These are phyloP conservation scores for Elongisporangium anandrum DNA, from an alignment of 352 stramenopile species.

Conservation along the genomic window DNA sequence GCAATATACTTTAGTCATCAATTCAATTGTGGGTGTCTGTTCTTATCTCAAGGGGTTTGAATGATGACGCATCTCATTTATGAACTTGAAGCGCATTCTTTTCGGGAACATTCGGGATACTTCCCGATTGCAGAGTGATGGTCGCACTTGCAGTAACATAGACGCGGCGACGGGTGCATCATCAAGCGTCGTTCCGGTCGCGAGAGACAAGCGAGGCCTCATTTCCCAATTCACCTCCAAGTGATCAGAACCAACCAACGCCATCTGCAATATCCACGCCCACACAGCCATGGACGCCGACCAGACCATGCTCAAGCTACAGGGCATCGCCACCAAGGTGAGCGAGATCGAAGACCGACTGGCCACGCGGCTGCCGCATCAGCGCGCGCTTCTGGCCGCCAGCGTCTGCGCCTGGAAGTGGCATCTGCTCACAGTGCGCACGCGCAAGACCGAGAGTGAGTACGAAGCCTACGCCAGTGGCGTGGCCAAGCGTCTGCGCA, in stretches of 20 bases:
- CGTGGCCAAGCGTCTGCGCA: slow-evolving; percentile 34
- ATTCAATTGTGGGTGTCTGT: not conserved
- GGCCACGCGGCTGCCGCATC: slow-evolving; percentile 22
- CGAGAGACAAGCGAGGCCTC: slow-evolving; percentile 4
- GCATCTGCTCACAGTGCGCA: slow-evolving; percentile 23
- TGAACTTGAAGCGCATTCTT: not conserved
- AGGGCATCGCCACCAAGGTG: slow-evolving; percentile 36
- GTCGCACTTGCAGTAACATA: not conserved
- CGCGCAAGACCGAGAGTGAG: slow-evolving; percentile 6
- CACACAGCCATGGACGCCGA: slow-evolving; percentile 19
- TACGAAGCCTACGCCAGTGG: slow-evolving; percentile 2
- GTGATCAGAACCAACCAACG: slow-evolving; percentile 10
- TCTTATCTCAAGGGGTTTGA: not conserved
- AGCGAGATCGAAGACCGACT: slow-evolving; percentile 38
- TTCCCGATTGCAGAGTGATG: not conserved
- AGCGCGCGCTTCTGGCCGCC: slow-evolving; percentile 25
- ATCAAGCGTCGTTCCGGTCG: not conserved
- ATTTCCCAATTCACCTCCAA: slow-evolving; percentile 20
- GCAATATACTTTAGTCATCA: no score
- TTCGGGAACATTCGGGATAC: not conserved
- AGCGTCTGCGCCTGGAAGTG: slow-evolving; percentile 39
- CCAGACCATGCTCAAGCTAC: slow-evolving; percentile 33
- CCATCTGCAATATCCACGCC: not conserved
- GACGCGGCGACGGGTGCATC: not conserved
- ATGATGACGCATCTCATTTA: not conserved